These are phyloP conservation scores for Musa troglodytarum DNA, from an alignment of 176 grass and related monocot genomes.

Conservation along the genomic window DNA sequence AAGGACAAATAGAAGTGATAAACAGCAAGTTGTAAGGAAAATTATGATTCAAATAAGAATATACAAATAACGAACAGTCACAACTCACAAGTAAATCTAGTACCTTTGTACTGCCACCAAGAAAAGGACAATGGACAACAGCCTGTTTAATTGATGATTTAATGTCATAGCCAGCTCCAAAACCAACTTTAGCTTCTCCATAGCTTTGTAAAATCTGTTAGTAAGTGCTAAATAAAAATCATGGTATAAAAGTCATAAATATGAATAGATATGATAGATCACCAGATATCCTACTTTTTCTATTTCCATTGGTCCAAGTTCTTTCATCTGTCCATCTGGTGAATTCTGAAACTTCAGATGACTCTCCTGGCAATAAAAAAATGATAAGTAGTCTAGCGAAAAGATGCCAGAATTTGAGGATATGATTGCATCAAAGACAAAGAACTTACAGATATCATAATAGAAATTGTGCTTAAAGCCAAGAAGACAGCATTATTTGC, in stretches of 20 bases:
- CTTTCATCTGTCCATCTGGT: conserved; percentile 47
- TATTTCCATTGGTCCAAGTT: conserved; percentile 51
- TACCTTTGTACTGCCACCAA: conserved; percentile 73
- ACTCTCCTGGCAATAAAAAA: conserved; percentile 40
- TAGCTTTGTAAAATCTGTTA: conserved; percentile 66
- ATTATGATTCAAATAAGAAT: conserved; percentile 2
- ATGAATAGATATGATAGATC: not conserved
- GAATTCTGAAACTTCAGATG: conserved; percentile 57
- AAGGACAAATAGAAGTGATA: not conserved
- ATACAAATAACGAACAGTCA: not conserved
- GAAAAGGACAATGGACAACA: conserved; percentile 65
- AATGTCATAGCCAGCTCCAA: conserved; percentile 84
- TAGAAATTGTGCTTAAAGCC: conserved; percentile 70
- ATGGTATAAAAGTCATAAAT: not conserved
- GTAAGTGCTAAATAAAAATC: not conserved
- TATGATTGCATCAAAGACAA: conserved; percentile 6
- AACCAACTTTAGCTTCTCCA: conserved; percentile 83
- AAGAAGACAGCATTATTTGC: conserved; percentile 85
- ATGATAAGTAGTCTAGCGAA: conserved; percentile 9
- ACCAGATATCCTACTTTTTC: conserved; percentile 39
- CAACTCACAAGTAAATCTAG: conserved; percentile 9
- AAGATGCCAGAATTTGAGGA: conserved; percentile 20
- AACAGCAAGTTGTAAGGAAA: no score
- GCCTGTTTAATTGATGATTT: conserved; percentile 88
- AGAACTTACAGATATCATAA: conserved; percentile 74